Percentiles rank a stretch among this genome's conserved stretches.
These are phyloP conservation scores for Amanita rubescens DNA, from an alignment of 768 basidiomycete genomes.

Conservation along the genomic window DNA sequence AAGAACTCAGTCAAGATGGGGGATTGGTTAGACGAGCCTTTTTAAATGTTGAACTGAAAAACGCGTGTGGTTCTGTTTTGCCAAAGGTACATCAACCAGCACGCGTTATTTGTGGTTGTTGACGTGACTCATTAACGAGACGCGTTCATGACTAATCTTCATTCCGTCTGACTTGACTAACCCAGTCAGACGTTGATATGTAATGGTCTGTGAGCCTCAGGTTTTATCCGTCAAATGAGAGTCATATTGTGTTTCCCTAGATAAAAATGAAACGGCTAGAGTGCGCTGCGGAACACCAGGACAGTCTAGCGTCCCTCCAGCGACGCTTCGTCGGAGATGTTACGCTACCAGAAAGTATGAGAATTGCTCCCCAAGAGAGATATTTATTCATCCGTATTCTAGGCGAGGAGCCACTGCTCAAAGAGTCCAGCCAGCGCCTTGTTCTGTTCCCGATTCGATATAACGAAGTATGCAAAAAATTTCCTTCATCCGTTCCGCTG, in stretches of 20 bases:
- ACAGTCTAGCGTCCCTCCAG: background rate
- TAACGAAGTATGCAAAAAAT: conserved; percentile 56
- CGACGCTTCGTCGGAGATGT: conserved; percentile 61
- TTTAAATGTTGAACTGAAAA: conserved; percentile 17
- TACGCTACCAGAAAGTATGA: conserved; percentile 54
- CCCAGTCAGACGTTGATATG: background rate
- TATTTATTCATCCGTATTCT: conserved; percentile 3
- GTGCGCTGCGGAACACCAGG: background rate
- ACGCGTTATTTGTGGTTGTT: conserved; percentile 21
- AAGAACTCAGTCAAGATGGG: conserved; percentile 5
- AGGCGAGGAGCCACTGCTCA: conserved; percentile 82
- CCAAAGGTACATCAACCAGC: conserved; percentile 15
- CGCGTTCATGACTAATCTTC: background rate
- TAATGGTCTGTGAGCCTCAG: background rate
- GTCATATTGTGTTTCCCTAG: background rate
- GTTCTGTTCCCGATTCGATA: conserved; percentile 95
- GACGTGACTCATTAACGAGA: conserved; percentile 12
- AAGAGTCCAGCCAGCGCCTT: conserved; percentile 74
- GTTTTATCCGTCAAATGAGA: background rate
- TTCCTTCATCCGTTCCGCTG: background rate
- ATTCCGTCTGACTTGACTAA: too few species aligned
- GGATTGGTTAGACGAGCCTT: conserved; percentile 3
- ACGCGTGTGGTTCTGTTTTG: conserved; percentile 32
- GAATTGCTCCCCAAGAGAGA: conserved; percentile 2
- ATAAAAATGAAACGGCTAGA: background rate